phyloP scores from a whole-genome alignment of 805 yeast genomes.

The Yarrowia hollandica region DNA sequence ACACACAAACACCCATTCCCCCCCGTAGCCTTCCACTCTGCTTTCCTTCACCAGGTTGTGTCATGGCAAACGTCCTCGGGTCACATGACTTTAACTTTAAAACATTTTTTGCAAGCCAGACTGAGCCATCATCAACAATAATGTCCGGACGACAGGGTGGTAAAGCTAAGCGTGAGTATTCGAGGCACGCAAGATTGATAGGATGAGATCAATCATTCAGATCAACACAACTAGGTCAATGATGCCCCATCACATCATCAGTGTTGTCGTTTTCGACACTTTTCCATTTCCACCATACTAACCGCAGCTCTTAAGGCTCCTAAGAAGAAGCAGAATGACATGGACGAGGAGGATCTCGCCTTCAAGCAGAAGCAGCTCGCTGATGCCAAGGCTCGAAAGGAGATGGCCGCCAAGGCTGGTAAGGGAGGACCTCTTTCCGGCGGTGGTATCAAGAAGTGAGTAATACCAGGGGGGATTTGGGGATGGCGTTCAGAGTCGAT shows the following conservation, averaged over 20 bases:
- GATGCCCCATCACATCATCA: neutral
- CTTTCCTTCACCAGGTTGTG: too few species aligned
- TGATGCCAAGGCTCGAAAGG: slow-evolving; percentile 90
- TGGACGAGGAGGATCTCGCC: slow-evolving; percentile 87
- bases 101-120: neutral
- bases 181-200: neutral
- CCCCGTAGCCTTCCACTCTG: too few species aligned
- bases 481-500: too few species aligned
- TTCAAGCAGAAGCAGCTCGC: slow-evolving; percentile 93
- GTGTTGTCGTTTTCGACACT: neutral
- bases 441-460: slow-evolving; percentile 89
- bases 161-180: slow-evolving; percentile 75
- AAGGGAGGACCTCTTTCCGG: slow-evolving; percentile 90
- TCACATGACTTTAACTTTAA: slow-evolving; percentile 36
- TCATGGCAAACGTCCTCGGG: too few species aligned
- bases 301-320: slow-evolving; percentile 58
- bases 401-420: slow-evolving; percentile 80
- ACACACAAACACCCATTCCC: too few species aligned
- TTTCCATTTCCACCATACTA: too few species aligned
- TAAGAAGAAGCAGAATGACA: slow-evolving; percentile 77
- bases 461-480: too few species aligned
- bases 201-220: neutral
- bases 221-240: neutral
- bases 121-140: slow-evolving; percentile 30
- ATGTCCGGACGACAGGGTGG: slow-evolving; percentile 99